Percentiles rank a stretch among this genome's conserved stretches.
Conservation (phyloP, 2,329 filamentous ascomycete genomes). For the Hypocreales sp. region DNA sequence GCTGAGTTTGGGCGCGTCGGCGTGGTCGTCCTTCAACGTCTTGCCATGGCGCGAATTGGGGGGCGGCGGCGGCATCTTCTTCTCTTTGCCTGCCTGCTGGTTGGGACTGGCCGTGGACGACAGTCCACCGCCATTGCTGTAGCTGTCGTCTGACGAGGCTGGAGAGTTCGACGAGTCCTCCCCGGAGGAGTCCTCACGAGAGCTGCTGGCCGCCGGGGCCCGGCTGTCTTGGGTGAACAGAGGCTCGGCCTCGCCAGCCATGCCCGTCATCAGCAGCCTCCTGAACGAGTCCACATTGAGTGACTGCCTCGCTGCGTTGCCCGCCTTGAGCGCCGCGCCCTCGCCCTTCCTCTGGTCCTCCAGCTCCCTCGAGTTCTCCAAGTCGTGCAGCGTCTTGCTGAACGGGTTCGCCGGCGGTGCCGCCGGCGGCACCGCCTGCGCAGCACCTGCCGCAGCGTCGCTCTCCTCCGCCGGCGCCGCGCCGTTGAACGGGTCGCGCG, state of each 20-base stretch:
- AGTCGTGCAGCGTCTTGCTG: conserved; percentile 35
- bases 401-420: conserved; percentile 27
- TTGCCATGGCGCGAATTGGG: conserved; percentile 64
- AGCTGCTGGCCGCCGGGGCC: neutral
- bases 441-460: conserved; percentile 11
- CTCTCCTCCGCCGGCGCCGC: conserved; percentile 12
- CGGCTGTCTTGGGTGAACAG: too few species aligned
- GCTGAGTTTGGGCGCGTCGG: neutral
- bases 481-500: conserved; percentile 16
- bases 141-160: conserved; percentile 2
- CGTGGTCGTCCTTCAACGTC: conserved; percentile 35
- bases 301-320: conserved; percentile 22
- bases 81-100: conserved; percentile 17
- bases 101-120: neutral
- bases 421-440: conserved; percentile 2
- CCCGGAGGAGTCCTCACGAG: too few species aligned
- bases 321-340: conserved; percentile 16
- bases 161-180: neutral
- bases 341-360: conserved; percentile 14
- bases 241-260: too few species aligned
- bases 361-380: conserved; percentile 23
- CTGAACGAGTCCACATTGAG: conserved; percentile 70
- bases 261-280: conserved; percentile 60
- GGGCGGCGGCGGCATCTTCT: conserved; percentile 57
- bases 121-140: too few species aligned